phyloP scores from a whole-genome alignment of 768 basidiomycete species.

The Lactarius psammicola region DNA sequence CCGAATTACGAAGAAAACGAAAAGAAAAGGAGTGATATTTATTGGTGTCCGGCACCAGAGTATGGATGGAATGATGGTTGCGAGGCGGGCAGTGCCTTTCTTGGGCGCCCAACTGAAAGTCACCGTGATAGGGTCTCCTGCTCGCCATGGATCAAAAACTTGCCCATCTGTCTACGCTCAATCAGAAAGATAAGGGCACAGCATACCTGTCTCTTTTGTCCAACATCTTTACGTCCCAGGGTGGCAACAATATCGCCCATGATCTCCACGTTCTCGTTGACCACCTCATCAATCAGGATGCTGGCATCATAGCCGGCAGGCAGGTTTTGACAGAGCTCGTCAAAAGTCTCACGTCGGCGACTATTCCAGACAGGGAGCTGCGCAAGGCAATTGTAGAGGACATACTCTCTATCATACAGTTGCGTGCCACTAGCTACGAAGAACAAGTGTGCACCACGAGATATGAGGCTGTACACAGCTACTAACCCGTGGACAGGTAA shows the following conservation, averaged over 20 bases:
- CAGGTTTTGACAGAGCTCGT: constrained; percentile 87
- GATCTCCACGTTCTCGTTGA: constrained; percentile 75
- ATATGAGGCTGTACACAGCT: neutral
- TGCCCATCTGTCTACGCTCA: constrained; percentile 56
- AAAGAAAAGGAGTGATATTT: neutral
- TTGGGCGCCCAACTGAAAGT: neutral
- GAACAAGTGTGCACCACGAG: constrained; percentile 68
- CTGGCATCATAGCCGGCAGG: constrained; percentile 82
- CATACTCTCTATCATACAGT: constrained; percentile 66
- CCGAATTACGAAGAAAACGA: constrained; percentile 39
- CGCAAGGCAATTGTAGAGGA: constrained; percentile 75
- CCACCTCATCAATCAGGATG: constrained; percentile 79
- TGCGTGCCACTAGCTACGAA: constrained; percentile 87
- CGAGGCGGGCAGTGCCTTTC: constrained; percentile 3
- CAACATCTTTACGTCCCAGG: constrained; percentile 55
- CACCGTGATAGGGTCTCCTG: neutral
- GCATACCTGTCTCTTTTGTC: constrained; percentile 70
- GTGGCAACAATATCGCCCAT: constrained; percentile 43
- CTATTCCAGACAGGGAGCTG: constrained; percentile 51
- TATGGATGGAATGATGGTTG: constrained; percentile 12
- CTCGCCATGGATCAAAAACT: constrained; percentile 63
- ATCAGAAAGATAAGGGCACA: constrained; percentile 82
- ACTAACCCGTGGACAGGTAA: constrained; percentile 53
- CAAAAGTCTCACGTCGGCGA: constrained; percentile 57
- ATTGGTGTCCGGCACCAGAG: constrained; percentile 20